These are phyloP conservation scores for Tuber umbilicatum DNA, from an alignment of 495 filamentous ascomycete genomes.

Conservation along the genomic window DNA sequence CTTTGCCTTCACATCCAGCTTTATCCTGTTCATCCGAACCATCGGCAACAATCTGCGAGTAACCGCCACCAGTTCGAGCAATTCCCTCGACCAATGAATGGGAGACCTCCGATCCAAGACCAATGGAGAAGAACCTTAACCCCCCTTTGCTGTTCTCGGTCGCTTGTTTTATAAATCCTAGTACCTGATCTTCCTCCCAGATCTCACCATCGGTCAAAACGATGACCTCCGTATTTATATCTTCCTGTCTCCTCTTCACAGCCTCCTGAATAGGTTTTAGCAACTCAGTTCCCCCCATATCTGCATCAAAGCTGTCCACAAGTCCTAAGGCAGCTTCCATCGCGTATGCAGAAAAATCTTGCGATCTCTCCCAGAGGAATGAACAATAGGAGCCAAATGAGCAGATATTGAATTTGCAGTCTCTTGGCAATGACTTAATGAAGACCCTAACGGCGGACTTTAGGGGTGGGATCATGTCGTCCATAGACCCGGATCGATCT, in stretches of 20 bases:
- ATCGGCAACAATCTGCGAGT: conserved; percentile 52
- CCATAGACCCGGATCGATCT: conserved; percentile 63
- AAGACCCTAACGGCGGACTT: conserved; percentile 55
- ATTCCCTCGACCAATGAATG: conserved; percentile 60
- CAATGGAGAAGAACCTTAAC: conserved; percentile 57
- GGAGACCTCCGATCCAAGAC: conserved; percentile 56
- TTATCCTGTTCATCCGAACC: background rate
- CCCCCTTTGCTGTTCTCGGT: background rate
- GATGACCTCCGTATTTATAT: conserved; percentile 53
- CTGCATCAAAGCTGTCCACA: conserved; percentile 47
- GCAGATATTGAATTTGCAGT: conserved; percentile 66
- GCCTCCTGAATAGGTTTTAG: conserved; percentile 51
- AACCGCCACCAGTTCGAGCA: conserved; percentile 59
- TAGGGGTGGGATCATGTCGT: conserved; percentile 50
- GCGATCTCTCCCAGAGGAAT: conserved; percentile 56
- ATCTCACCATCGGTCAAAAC: conserved; percentile 63
- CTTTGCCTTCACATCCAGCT: conserved; percentile 53
- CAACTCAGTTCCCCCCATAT: conserved; percentile 62
- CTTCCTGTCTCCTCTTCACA: conserved; percentile 43
- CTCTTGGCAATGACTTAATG: conserved; percentile 60
- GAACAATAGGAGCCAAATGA: conserved; percentile 53
- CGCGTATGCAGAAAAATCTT: conserved; percentile 49
- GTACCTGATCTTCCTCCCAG: conserved; percentile 49
- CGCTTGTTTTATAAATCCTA: conserved; percentile 44
- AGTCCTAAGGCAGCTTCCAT: conserved; percentile 51